These are phyloP conservation scores for Ricinus communis DNA, from an alignment of 345 rosid genomes.

Conservation along the genomic window DNA sequence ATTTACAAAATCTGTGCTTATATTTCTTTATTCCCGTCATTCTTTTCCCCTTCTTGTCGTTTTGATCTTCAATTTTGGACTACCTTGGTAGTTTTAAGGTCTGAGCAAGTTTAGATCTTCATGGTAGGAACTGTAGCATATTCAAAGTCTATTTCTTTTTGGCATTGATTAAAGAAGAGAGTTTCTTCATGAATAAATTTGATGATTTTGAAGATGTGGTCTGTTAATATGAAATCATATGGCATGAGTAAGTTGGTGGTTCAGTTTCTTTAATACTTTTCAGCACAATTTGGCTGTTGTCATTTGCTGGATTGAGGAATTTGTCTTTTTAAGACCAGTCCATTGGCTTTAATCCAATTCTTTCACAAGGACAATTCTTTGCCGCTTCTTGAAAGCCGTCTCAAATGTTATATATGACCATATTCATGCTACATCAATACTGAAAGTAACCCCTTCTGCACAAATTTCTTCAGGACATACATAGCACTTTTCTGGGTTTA, in stretches of 20 bases:
- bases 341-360: background rate
- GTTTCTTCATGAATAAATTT: background rate
- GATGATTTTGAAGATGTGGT: background rate
- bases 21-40: background rate
- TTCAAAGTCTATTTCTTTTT: background rate
- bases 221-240: background rate
- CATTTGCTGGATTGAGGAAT: slow-evolving; percentile 3
- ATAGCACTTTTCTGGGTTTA: background rate
- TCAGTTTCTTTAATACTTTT: background rate
- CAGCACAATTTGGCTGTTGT: slow-evolving; percentile 8
- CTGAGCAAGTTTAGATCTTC: slow-evolving; percentile 10
- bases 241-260: too few relatives aligned
- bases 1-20: background rate
- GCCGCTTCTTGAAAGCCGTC: background rate
- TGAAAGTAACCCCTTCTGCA: background rate
- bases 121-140: background rate
- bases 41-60: too few relatives aligned
- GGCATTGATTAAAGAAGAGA: too few relatives aligned
- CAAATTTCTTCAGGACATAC: background rate
- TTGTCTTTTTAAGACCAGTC: background rate
- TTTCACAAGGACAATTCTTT: slow-evolving; percentile 1
- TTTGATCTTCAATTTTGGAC: slow-evolving; percentile 15
- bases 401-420: too few relatives aligned
- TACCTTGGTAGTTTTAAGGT: background rate
- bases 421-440: too few relatives aligned